These are phyloP conservation scores for Trichoderma atrobrunneum DNA, from an alignment of 2,329 filamentous ascomycete species.

Conservation along the genomic window DNA sequence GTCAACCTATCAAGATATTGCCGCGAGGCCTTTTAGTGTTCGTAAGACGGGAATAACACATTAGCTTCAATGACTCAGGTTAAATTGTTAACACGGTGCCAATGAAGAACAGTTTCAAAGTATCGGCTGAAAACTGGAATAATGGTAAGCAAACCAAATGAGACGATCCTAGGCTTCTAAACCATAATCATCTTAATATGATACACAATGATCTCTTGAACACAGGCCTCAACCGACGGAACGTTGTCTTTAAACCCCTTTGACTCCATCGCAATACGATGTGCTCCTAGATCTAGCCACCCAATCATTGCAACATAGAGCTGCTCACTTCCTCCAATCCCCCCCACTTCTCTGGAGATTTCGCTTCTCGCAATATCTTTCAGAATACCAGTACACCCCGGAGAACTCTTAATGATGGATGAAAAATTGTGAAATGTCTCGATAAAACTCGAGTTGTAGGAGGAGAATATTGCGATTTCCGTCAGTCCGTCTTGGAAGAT, in stretches of 20 bases:
- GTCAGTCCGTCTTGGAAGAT: background rate
- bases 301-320: background rate
- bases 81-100: background rate
- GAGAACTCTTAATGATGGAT: background rate
- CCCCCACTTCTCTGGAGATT: background rate
- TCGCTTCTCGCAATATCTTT: background rate
- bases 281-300: background rate
- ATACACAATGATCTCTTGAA: background rate
- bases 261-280: background rate
- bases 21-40: no score
- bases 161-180: background rate
- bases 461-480: background rate
- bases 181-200: background rate
- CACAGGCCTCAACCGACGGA: background rate
- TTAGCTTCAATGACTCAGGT: no score
- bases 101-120: background rate
- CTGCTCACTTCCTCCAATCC: background rate
- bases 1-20: background rate
- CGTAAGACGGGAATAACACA: no score
- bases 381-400: background rate
- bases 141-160: background rate
- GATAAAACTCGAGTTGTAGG: background rate
- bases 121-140: background rate
- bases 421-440: background rate
- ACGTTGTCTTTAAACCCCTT: background rate